Evolutionary conservation across 1,284 basidiomycete species (phyloP), one percentile per base, ranked within the genome.

Genomic region (Sporisorium scitamineum): DNA sequence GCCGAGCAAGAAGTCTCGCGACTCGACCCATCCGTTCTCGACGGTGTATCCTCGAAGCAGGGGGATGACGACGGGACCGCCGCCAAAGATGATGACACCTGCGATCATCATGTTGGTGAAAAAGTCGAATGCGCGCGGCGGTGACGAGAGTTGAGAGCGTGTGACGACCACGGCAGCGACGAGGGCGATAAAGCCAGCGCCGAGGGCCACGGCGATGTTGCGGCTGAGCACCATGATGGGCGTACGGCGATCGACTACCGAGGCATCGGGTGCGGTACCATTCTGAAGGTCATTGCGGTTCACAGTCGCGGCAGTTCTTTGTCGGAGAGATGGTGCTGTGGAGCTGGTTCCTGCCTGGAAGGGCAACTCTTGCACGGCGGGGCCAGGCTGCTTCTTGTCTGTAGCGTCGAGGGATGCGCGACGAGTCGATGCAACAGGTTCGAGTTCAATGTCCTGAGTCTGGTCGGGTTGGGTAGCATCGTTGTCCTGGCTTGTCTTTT

Each of bases 41-140:
- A 90, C 89, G 3, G 88, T 88, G 77, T 90, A 90, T 58, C 88
- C 87, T 20, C 88, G 86, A 13, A 90, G 84, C 5, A 90, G 86
- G 2, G 89, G 89, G 65, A 90, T 89, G 34, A 90, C 89, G 8
- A 90, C 90, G 0, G 90, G 90, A 16, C 90, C 90, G 10, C 89
- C 90, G 20, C 90, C 90, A 76, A 90, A 89, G 66, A 90, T 89
- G 80, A 90, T 89, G 10, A 89, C 88, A 5, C 88, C 88, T 1
- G 87, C 87, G 24, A 88, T 79, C 54, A 87, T 72, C 84, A 88
- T 86, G 70, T 87, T 88, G n/a, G 82, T 85, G 77, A 88, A 87
- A 70, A 88, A 86, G 59, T 87, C 85, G 7, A 88, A 78, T 2
- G 64, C 61, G 9, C 81, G 71, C 0, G 82, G 80, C 3, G 85